Evolutionary conservation across 768 basidiomycete species (phyloP).

Genomic region (Pisolithus orientalis): DNA sequence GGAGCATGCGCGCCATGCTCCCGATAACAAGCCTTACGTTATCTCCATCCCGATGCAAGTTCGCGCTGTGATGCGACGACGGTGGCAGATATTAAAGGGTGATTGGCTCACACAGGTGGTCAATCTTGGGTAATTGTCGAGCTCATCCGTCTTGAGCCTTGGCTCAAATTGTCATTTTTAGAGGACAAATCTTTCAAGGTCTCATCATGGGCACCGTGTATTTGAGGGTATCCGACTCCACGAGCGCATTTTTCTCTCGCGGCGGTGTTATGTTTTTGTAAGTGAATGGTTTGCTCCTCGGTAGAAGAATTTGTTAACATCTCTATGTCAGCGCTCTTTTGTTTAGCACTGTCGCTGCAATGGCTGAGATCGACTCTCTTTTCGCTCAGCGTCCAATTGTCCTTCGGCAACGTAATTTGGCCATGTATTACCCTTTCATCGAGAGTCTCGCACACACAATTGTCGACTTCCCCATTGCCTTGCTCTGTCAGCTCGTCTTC

Average conservation of each 20-base stretch:
- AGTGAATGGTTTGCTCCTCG: conserved; percentile 10
- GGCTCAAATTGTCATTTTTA: conserved; percentile 14
- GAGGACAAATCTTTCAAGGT: conserved; percentile 26
- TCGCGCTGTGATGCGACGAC: conserved; percentile 37
- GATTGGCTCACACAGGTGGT: conserved; percentile 32
- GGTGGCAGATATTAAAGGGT: conserved; percentile 39
- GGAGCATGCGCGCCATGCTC: conserved; percentile 45
- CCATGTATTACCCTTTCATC: conserved; percentile 45
- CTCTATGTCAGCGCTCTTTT: conserved; percentile 39
- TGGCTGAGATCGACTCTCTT: conserved; percentile 47
- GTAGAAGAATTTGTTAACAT: conserved; percentile 30
- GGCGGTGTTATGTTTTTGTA: conserved; percentile 77
- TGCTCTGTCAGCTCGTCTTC: conserved; percentile 13
- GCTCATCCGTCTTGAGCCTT: conserved; percentile 3
- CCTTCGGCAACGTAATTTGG: conserved; percentile 35
- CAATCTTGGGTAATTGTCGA: conserved; percentile 25
- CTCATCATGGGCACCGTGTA: conserved; percentile 33
- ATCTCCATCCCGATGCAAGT: conserved; percentile 42
- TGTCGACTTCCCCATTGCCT: conserved; percentile 39
- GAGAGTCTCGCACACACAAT: conserved; percentile 38
- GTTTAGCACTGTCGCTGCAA: conserved; percentile 44
- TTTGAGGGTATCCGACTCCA: conserved; percentile 31
- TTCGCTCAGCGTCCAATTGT: conserved; percentile 41
- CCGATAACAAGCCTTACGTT: conserved; percentile 36
- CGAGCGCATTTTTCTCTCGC: conserved; percentile 40